Evolutionary conservation across 768 basidiomycete genomes (phyloP).

Genomic region (Kockovaella imperatae): DNA sequence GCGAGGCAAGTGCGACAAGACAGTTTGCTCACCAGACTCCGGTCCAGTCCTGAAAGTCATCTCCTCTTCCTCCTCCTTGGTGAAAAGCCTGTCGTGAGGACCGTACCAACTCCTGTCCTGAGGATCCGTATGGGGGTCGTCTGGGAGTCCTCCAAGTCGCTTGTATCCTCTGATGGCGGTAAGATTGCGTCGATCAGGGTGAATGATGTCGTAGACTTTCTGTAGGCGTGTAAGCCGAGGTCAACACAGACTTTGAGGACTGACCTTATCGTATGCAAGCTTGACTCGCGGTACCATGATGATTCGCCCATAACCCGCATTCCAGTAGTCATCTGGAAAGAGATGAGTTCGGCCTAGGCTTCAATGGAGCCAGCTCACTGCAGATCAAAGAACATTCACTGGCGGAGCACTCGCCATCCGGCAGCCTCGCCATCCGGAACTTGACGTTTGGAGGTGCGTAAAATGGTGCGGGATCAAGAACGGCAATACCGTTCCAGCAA

Average conservation of each 20-base stretch:
- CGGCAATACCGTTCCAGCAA: constrained; percentile 97
- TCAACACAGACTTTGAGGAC: constrained; percentile 19
- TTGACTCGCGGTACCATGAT: constrained; percentile 97
- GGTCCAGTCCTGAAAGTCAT: constrained; percentile 75
- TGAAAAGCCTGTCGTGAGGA: constrained; percentile 89
- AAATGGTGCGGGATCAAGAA: constrained; percentile 92
- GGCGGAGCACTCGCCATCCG: constrained; percentile 85
- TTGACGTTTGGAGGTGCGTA: constrained; percentile 82
- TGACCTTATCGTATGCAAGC: constrained; percentile 82
- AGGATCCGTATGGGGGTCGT: constrained; percentile 91
- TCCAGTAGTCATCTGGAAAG: constrained; percentile 75
- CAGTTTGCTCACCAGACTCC: constrained; percentile 68
- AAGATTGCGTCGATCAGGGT: constrained; percentile 79
- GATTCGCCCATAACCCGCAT: constrained; percentile 88
- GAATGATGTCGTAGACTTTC: constrained; percentile 92
- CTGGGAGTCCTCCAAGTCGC: constrained; percentile 90
- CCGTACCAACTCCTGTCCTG: constrained; percentile 98
- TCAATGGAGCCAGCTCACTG: constrained; percentile 46
- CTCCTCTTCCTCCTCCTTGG: constrained; percentile 71
- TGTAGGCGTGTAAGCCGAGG: constrained; percentile 41
- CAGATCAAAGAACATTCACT: constrained; percentile 93
- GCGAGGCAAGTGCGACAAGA: too few relatives aligned
- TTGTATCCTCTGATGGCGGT: constrained; percentile 92
- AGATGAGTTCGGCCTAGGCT: not conserved
- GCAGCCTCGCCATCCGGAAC: constrained; percentile 90